Conservation (phyloP, 2,329 filamentous ascomycete genomes). For the Curvularia lunata region DNA sequence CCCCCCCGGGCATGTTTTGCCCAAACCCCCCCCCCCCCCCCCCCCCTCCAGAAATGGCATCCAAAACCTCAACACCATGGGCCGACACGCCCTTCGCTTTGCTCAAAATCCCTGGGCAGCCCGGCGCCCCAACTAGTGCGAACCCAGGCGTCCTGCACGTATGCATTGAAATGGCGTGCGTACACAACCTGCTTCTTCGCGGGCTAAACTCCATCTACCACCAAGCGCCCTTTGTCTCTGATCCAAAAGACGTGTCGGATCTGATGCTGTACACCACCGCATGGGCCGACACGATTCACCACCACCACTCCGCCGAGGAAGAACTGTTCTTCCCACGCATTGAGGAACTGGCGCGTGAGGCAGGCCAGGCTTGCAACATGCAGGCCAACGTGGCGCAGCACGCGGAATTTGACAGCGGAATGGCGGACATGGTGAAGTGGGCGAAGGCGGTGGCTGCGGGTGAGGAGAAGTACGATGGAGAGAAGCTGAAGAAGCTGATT, state of each 20-base stretch:
- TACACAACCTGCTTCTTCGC: constrained; percentile 48
- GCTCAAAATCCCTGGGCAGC: constrained; percentile 20
- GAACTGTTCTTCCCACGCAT: constrained; percentile 45
- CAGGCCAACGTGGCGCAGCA: constrained; percentile 45
- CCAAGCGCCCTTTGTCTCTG: constrained; percentile 37
- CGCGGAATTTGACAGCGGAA: constrained; percentile 38
- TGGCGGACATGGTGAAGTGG: constrained; percentile 39
- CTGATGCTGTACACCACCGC: constrained; percentile 40
- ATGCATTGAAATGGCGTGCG: constrained; percentile 45
- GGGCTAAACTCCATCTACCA: constrained; percentile 48
- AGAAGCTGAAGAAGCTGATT: constrained; percentile 18
- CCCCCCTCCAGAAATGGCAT: constrained; percentile 3
- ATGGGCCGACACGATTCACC: constrained; percentile 46
- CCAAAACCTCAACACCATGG: constrained; percentile 8
- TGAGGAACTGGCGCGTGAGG: constrained; percentile 37
- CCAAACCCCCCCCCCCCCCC: too few species aligned
- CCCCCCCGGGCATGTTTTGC: too few species aligned
- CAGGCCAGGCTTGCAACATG: constrained; percentile 35
- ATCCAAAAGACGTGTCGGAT: constrained; percentile 28
- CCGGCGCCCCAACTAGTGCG: constrained; percentile 19
- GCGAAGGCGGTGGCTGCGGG: constrained; percentile 6
- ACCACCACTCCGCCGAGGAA: constrained; percentile 49
- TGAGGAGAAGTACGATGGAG: constrained; percentile 16
- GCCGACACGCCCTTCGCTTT: constrained; percentile 23
- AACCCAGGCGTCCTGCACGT: constrained; percentile 42